Evolutionary conservation across 108 stramenopile species (phyloP), one percentile per base, ranked within the genome.

Genomic region (Hondaea fermentalgiana): DNA sequence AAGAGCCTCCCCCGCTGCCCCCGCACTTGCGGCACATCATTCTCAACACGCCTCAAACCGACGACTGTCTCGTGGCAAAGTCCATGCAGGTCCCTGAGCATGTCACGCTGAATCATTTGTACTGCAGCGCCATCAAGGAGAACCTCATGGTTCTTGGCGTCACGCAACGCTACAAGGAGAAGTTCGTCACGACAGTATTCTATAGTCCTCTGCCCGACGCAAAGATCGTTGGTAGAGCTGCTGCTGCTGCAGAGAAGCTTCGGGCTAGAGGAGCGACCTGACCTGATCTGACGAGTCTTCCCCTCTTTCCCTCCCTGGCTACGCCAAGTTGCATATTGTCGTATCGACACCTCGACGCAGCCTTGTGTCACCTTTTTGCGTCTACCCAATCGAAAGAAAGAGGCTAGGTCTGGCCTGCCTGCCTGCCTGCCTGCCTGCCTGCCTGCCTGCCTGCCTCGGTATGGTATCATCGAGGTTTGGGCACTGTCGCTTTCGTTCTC

Each of bases 1-100:
- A 99, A 91, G 99, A 99, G 91, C 99, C 99, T 10, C 99, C 98
- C n/a, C 97, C 97, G n/a, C 97, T 99, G 12, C 99, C 99, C 8
- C 98, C 99, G 21, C 99, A 99, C 91, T 93, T 99, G 91, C 91
- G 98, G 16, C 98, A 98, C 91, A 98, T 99, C 72, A 98, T 98
- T 90, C 93, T 99, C 87, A 99, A 99, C 91, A 98, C 98, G 88
- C 88, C 90, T n/a, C 95, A 96, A 89, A 87, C 95, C 72, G 94
- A 95, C 60, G 97, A 99, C 92, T 96, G 97, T 25, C 94, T 96
- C 51, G 76, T 28, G 6, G 76, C 76, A 83, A 83, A 83, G 28
- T 95, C 97, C 3, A 90, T 99, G 59, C 98, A 97, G 12, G 95
- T 97, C 60, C 99, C 99, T 44, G 97, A 98, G 91, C 98, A 98